Base-by-base conservation (phyloP, 345 rosid species). In the Hypericum androsaemum region DNA sequence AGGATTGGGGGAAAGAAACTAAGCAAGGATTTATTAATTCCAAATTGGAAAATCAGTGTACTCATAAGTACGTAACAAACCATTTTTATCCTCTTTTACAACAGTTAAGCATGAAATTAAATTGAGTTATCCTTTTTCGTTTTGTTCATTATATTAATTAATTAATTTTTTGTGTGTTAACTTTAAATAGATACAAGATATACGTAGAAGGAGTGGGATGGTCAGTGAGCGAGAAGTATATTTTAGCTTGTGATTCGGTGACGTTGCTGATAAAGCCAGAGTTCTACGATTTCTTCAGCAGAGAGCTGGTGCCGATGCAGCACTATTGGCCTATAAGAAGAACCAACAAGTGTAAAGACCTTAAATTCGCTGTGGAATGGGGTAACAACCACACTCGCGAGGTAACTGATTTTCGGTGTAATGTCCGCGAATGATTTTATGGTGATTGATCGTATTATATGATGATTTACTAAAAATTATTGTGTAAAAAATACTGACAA, bases 31-130 rank as follows among this genome's bases (percentile, higher is more conserved):
- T 36, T 60, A 53, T 61, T 56, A 16, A 59, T 2, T 76, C 84
- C n/a, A 73, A 57, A 11, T 41, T 79, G 13, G 65, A 66, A 59
- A 62, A 76, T 50, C 79, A 79, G 58, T 79, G 84, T 57, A 71
- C 58, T 15, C 67, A 79, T 67, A 76, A 78, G 84, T 75, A 64
- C 0, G 1, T 22, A 22, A 22, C 32, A 22, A 22, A 22, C 4
- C 32, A 22, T 22, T 22, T 22, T 22, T 22, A 22, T 22, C 32
- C 32, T 22, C 32, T 22, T 22, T 4, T 22, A 22, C 32, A 1
- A 22, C 32, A 22, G 1, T 22, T 22, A 22, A 22, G 32, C 32
- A 22, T 22, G 32, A 4, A 22, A 22, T 22, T 4, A 7, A 15
- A 13, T n/a, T 11, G 10, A 15, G 36, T 7, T 28, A 11, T 9